Evolutionary conservation across 768 basidiomycete species (phyloP), one percentile per base, ranked within the genome.

Genomic region (Amanita polypyramis): DNA sequence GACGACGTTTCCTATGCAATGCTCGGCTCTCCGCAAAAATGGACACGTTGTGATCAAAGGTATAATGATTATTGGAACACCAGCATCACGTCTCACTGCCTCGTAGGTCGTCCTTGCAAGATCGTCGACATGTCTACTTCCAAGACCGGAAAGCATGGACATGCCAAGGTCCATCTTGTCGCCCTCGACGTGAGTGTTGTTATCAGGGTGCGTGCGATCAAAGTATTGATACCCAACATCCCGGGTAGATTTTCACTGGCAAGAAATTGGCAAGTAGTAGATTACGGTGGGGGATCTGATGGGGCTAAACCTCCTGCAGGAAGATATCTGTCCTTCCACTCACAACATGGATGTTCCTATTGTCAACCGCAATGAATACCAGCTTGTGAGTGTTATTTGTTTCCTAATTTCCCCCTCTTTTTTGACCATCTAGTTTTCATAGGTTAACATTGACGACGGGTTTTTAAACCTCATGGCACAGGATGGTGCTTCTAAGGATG

Each of bases 261-360:
- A 96, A 96, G 79, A 99, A 99, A 76, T 60, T 93, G 69, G 94
- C 85, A 59, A 67, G 82, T 73, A 20, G 32, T 12, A 36, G 7
- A 12, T 25, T 11, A 20, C 9, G 2, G 2, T 29, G 7, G 4
- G 29, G 8, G 25, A 47, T 44, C 3, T 8, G 34, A 20, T 27
- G 12, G n/a, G 17, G 14, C 33, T 39, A n/a, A 43, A 21, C 5
- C 11, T 14, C 30, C 25, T 37, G 27, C 23, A 90, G 86, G 89
- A 92, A 79, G 89, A 90, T 76, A 88, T 92, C 67, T 89, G 65
- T 58, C 91, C 91, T 60, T 95, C 92, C 63, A 99, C 95, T 65
- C 96, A 99, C 80, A 99, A 99, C 76, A 93, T 99, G 90, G 94
- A 97, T 58, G 95, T 96, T 60, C 95, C 95, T 66, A 88, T 96